A percentile compares a stretch with the other conserved stretches of the same genome.
These are phyloP conservation scores for Arabidopsis arenosa DNA, from an alignment of 345 rosid genomes.

Conservation along the genomic window DNA sequence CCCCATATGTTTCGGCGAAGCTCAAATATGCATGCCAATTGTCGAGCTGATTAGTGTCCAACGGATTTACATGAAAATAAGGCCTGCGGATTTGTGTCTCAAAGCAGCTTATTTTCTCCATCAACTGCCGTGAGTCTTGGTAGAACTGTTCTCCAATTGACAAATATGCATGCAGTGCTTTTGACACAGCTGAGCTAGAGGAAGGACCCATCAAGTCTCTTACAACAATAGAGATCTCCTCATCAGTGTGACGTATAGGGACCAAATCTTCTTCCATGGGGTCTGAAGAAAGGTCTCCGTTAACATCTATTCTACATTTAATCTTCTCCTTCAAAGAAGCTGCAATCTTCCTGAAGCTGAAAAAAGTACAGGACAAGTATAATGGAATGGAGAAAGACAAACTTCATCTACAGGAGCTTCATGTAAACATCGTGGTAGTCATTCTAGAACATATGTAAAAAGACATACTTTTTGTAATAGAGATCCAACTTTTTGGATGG, in stretches of 20 bases:
- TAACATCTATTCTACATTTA: slow-evolving; percentile 44
- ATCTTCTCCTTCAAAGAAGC: slow-evolving; percentile 65
- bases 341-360: slow-evolving; percentile 78
- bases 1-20: slow-evolving; percentile 75
- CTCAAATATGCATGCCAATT: slow-evolving; percentile 86
- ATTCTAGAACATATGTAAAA: slow-evolving; percentile 9
- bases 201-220: slow-evolving; percentile 69
- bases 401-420: slow-evolving; percentile 13
- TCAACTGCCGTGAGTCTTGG: slow-evolving; percentile 56
- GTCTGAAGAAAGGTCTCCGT: slow-evolving; percentile 48
- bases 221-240: slow-evolving; percentile 56
- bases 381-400: slow-evolving; percentile 3
- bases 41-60: slow-evolving; percentile 65
- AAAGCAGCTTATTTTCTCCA: slow-evolving; percentile 60
- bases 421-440: background rate
- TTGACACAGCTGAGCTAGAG: slow-evolving; percentile 51
- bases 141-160: slow-evolving; percentile 65
- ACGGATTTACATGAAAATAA: slow-evolving; percentile 78
- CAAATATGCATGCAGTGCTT: slow-evolving; percentile 62
- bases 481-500: slow-evolving; percentile 72
- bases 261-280: slow-evolving; percentile 51
- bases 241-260: slow-evolving; percentile 50
- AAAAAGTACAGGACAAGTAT: slow-evolving; percentile 28
- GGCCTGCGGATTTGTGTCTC: slow-evolving; percentile 70
- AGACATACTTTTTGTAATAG: slow-evolving; percentile 71